Conservation (phyloP, 345 rosid species). For the Punica granatum region DNA sequence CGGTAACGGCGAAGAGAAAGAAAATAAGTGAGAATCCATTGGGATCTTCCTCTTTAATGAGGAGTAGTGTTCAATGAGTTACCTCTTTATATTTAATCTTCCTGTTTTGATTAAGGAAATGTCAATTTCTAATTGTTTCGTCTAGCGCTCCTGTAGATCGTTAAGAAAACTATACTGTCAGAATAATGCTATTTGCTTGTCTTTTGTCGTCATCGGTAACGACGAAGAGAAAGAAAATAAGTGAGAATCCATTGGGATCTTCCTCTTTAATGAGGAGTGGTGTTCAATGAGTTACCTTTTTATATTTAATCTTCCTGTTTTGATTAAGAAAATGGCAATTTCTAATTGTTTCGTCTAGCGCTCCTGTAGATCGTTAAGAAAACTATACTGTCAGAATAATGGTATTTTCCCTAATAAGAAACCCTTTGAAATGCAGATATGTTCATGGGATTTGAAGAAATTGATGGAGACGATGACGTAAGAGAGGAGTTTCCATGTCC, state of each 20-base stretch:
- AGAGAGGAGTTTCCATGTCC: conserved; percentile 96
- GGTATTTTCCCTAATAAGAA: neutral
- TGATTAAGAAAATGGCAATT: neutral
- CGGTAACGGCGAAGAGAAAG: too few species aligned
- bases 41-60: too few species aligned
- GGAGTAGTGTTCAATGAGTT: too few species aligned
- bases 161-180: neutral
- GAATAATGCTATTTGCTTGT: neutral
- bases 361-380: too few species aligned
- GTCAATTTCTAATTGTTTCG: neutral
- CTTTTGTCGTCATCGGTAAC: too few species aligned
- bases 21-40: too few species aligned
- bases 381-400: neutral
- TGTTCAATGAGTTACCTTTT: neutral
- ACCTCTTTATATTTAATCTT: neutral
- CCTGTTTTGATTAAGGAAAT: neutral
- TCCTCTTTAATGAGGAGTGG: too few species aligned
- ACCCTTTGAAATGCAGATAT: conserved; percentile 50
- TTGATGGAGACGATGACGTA: conserved; percentile 83
- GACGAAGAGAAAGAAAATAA: too few species aligned
- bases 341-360: neutral
- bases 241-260: too few species aligned
- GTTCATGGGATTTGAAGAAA: conserved; percentile 76
- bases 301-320: neutral
- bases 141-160: neutral